Percentiles rank a stretch among this genome's conserved stretches.
These are phyloP conservation scores for Podospora pseudoanserina DNA, from an alignment of 495 filamentous ascomycete species.

Conservation along the genomic window DNA sequence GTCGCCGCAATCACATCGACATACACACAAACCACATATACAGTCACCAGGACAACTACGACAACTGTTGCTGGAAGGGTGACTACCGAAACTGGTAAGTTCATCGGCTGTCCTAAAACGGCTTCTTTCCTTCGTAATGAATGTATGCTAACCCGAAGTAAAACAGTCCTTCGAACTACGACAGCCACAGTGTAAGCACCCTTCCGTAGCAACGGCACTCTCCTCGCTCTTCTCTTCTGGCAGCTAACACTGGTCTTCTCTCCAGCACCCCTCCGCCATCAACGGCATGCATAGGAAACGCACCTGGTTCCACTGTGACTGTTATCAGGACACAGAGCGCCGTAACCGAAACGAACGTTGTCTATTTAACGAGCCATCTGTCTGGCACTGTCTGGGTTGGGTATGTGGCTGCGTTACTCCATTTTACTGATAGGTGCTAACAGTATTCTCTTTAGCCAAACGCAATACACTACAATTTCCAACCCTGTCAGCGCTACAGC, in stretches of 20 bases:
- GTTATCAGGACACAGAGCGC: conserved; percentile 27
- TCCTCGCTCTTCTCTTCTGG: not conserved
- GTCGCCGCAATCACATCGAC: conserved; percentile 38
- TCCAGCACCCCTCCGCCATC: conserved; percentile 38
- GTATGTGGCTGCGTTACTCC: conserved; percentile 23
- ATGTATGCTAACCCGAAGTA: too few relatives aligned
- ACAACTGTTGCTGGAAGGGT: conserved; percentile 37
- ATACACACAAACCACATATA: conserved; percentile 41
- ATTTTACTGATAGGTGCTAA: not conserved
- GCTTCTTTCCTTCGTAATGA: too few relatives aligned
- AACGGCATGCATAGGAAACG: conserved; percentile 34
- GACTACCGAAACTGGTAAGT: conserved; percentile 39
- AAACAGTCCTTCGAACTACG: conserved; percentile 34
- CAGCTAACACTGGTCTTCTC: not conserved
- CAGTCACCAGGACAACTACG: conserved; percentile 36
- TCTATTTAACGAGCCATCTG: conserved; percentile 38
- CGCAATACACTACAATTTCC: conserved; percentile 34
- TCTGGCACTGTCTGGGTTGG: conserved; percentile 38
- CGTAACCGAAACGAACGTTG: conserved; percentile 37
- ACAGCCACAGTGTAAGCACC: conserved; percentile 41
- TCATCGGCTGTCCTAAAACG: too few relatives aligned
- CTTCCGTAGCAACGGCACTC: not conserved
- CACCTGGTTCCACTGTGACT: conserved; percentile 34
- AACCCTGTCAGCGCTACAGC: conserved; percentile 36
- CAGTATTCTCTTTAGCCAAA: conserved; percentile 23